Evolutionary conservation across 208 protist species (phyloP).

Genomic region (Crithidia thermophila): DNA sequence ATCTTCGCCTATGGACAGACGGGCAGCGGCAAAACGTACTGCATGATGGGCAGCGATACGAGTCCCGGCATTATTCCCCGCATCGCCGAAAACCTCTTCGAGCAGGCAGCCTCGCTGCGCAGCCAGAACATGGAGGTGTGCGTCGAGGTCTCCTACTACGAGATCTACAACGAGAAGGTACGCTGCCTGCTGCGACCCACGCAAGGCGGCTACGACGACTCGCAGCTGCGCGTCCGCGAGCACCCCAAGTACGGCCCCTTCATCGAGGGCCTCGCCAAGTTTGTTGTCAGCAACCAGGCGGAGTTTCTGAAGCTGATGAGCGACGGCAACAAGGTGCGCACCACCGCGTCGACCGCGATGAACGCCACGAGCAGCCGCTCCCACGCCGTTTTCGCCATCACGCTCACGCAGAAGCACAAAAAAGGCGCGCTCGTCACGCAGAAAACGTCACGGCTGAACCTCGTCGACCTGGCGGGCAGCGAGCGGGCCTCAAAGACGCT

Average conservation of each 20-base stretch:
- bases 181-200: constrained; percentile 71
- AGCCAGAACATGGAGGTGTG: constrained; percentile 69
- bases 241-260: constrained; percentile 83
- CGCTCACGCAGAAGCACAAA: constrained; percentile 65
- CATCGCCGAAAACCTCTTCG: constrained; percentile 67
- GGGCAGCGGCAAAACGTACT: constrained; percentile 88
- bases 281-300: constrained; percentile 57
- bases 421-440: constrained; percentile 44
- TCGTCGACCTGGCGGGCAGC: constrained; percentile 86
- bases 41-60: constrained; percentile 61
- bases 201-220: constrained; percentile 58
- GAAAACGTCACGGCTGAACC: constrained; percentile 67
- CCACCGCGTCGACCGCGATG: constrained; percentile 91
- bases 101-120: constrained; percentile 33
- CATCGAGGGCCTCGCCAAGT: constrained; percentile 77
- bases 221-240: constrained; percentile 74
- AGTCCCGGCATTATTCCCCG: constrained; percentile 70
- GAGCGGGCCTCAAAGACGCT: constrained; percentile 87
- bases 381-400: constrained; percentile 92
- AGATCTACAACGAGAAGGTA: constrained; percentile 94
- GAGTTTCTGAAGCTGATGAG: constrained; percentile 85
- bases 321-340: constrained; percentile 86
- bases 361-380: constrained; percentile 88
- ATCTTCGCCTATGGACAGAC: constrained; percentile 92
- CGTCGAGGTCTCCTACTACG: constrained; percentile 84